phyloP scores from a whole-genome alignment of 768 basidiomycete species.

The Termitomyces sp. region DNA sequence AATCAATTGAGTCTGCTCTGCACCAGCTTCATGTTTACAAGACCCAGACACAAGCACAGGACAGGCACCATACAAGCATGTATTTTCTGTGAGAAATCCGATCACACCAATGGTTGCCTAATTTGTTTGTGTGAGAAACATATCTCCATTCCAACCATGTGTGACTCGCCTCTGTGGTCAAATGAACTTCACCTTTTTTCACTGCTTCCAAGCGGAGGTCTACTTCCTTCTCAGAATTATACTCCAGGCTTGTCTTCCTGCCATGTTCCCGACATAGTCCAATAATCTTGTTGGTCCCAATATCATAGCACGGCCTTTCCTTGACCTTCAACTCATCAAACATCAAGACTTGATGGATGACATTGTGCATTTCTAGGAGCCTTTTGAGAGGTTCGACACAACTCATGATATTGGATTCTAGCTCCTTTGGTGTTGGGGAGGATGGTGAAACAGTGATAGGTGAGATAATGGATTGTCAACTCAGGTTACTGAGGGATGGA shows the following conservation, averaged over 20 bases:
- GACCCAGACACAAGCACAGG: not conserved
- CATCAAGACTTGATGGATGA: conserved; percentile 21
- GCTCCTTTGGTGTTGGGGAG: conserved; percentile 1
- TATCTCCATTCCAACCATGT: not conserved
- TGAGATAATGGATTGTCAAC: conserved; percentile 11
- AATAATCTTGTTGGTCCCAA: conserved; percentile 20
- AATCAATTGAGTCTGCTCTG: not conserved
- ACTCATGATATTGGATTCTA: conserved; percentile 5
- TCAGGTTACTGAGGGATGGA: conserved; percentile 15
- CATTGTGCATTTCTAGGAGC: not conserved
- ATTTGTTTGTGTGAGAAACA: not conserved
- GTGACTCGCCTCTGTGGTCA: not conserved
- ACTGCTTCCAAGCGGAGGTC: not conserved
- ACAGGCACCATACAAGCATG: not conserved
- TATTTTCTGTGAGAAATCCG: not conserved
- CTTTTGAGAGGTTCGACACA: not conserved
- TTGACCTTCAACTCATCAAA: conserved; percentile 26
- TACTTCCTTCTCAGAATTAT: not conserved
- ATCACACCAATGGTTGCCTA: not conserved
- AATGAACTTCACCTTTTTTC: not conserved
- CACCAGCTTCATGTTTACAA: not conserved
- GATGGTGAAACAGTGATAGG: conserved; percentile 13
- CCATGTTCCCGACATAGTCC: conserved; percentile 26
- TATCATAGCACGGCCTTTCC: conserved; percentile 22
- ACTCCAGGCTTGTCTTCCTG: not conserved